A percentile compares a stretch with the other conserved stretches of the same genome.
These are phyloP conservation scores for Cryphonectria parasitica DNA, from an alignment of 2,329 filamentous ascomycete genomes.

Conservation along the genomic window DNA sequence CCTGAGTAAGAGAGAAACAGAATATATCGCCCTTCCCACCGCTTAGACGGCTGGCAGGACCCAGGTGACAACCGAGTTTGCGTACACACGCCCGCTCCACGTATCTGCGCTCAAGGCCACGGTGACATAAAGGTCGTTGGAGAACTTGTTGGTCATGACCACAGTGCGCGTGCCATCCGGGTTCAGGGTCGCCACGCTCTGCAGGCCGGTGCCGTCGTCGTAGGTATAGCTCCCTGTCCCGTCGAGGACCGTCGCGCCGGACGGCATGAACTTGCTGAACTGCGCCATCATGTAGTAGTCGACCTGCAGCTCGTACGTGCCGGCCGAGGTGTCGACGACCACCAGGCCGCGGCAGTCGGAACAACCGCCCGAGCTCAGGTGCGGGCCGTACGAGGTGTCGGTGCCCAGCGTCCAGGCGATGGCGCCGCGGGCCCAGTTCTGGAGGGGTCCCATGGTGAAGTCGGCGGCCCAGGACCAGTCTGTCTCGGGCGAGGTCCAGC, in stretches of 20 bases:
- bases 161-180: constrained; percentile 50
- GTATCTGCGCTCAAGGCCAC: constrained; percentile 41
- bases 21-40: neutral
- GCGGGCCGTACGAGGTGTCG: constrained; percentile 47
- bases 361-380: constrained; percentile 46
- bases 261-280: constrained; percentile 52
- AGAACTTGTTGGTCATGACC: constrained; percentile 52
- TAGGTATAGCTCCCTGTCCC: constrained; percentile 51
- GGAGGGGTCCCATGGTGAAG: constrained; percentile 54
- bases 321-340: constrained; percentile 53
- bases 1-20: neutral
- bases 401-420: constrained; percentile 51
- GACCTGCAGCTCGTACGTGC: constrained; percentile 49
- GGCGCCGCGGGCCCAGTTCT: constrained; percentile 51
- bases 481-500: constrained; percentile 44
- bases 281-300: constrained; percentile 60
- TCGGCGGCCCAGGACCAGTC: constrained; percentile 43
- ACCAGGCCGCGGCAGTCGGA: constrained; percentile 55
- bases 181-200: constrained; percentile 52
- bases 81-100: constrained; percentile 45
- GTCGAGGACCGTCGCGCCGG: constrained; percentile 47
- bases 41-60: constrained; percentile 37
- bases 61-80: constrained; percentile 45
- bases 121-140: constrained; percentile 49
- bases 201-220: constrained; percentile 42